Evolutionary conservation across 2,329 filamentous ascomycete species (phyloP).

Genomic region (Elsinoe australis): DNA sequence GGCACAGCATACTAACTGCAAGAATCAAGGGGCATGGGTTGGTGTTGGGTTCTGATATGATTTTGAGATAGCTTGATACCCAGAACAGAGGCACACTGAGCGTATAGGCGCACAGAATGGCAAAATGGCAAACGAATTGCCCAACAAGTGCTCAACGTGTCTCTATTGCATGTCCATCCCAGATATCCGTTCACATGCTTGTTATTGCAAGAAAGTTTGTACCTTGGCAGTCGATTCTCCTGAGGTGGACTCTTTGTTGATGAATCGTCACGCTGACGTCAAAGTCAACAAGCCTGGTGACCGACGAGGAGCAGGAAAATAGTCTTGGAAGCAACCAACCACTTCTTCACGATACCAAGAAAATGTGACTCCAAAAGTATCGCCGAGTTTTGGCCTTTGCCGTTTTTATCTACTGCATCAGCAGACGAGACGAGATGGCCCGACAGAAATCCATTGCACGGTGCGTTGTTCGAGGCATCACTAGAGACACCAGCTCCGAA

Average conservation of each 20-base stretch:
- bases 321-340: neutral
- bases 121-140: too few relatives aligned
- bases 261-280: conserved; percentile 5
- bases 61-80: conserved; percentile 16
- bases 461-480: conserved; percentile 19
- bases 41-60: neutral
- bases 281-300: conserved; percentile 4
- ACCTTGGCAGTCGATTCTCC: too few relatives aligned
- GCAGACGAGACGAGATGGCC: conserved; percentile 16
- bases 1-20: neutral
- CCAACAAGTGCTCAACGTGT: too few relatives aligned
- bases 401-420: neutral
- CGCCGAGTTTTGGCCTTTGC: neutral
- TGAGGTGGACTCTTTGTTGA: neutral
- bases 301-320: neutral
- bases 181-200: neutral
- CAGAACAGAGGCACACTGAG: neutral
- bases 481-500: neutral
- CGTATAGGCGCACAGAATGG: too few relatives aligned
- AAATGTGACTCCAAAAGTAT: conserved; percentile 3
- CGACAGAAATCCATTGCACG: conserved; percentile 18
- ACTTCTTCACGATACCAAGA: neutral
- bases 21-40: neutral
- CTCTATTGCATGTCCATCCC: too few relatives aligned
- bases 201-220: too few relatives aligned